These are phyloP conservation scores for Prunella vulgaris DNA, from an alignment of 257 asterid genomes.

Conservation along the genomic window DNA sequence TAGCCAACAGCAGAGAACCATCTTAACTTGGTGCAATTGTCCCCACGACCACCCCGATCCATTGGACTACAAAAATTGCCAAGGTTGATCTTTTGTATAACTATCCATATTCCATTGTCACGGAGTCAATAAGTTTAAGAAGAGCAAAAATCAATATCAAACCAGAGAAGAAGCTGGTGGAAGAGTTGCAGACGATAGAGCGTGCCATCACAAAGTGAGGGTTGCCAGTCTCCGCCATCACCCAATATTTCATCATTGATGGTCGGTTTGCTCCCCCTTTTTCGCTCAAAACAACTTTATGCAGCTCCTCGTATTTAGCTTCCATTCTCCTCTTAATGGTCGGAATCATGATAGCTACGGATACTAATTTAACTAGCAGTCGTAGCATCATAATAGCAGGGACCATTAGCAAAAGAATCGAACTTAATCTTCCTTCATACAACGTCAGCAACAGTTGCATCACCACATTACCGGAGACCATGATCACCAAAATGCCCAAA, in stretches of 20 bases:
- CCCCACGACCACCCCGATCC: slow-evolving; percentile 10
- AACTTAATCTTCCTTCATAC: too few relatives aligned
- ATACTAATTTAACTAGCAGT: not conserved
- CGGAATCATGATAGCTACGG: not conserved
- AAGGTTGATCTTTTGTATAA: not conserved
- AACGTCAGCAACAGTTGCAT: slow-evolving; percentile 3
- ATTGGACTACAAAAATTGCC: not conserved
- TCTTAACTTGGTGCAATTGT: slow-evolving; percentile 22
- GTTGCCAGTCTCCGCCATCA: slow-evolving; percentile 33
- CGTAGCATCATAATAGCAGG: not conserved
- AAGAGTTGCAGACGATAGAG: slow-evolving; percentile 12
- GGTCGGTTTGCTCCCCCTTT: too few relatives aligned
- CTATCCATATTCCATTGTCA: too few relatives aligned
- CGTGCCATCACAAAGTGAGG: slow-evolving; percentile 34
- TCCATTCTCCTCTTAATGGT: not conserved
- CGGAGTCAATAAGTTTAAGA: too few relatives aligned
- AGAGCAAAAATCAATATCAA: not conserved
- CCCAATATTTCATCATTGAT: slow-evolving; percentile 25
- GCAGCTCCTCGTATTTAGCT: not conserved
- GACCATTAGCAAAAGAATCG: not conserved
- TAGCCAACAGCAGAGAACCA: slow-evolving; percentile 13
- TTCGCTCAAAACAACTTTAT: not conserved
- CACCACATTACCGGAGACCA: not conserved
- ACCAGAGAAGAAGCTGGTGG: not conserved
- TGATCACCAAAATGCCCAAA: slow-evolving; percentile 7